phyloP scores from a whole-genome alignment of 1,139 yeast species.

The Suhomyces coccinellae region DNA sequence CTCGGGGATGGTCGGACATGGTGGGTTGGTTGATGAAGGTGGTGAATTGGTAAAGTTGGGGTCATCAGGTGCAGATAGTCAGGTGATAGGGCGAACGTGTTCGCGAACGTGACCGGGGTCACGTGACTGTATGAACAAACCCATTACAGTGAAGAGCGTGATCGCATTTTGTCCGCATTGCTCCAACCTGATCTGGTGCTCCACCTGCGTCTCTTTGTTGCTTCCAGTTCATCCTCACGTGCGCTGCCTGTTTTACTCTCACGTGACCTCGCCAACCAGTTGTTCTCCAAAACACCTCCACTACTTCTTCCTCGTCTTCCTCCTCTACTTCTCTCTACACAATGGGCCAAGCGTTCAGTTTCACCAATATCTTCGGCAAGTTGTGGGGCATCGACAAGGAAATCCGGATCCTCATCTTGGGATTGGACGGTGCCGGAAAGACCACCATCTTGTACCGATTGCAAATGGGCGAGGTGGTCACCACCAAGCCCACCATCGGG shows the following conservation, averaged over 20 bases:
- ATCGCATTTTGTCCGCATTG: no score
- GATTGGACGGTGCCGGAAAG: slow-evolving; percentile 97
- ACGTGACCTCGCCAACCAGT: slow-evolving; percentile 1
- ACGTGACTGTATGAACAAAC: no score
- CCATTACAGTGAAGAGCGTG: no score
- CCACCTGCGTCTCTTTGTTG: not conserved
- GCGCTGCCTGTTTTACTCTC: not conserved
- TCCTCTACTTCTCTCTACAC: not conserved
- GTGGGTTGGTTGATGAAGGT: not conserved
- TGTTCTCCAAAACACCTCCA: not conserved
- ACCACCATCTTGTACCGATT: slow-evolving; percentile 90
- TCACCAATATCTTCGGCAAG: slow-evolving; percentile 69
- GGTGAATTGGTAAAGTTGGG: not conserved
- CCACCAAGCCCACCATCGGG: slow-evolving; percentile 92
- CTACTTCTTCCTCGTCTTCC: not conserved
- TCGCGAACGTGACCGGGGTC: no score
- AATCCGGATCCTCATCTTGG: slow-evolving; percentile 85
- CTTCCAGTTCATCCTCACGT: not conserved
- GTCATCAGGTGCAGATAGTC: not conserved
- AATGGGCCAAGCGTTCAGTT: slow-evolving; percentile 86
- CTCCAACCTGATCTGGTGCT: no score
- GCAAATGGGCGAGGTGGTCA: slow-evolving; percentile 91
- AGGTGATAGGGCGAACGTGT: no score
- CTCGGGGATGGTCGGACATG: slow-evolving; percentile 29
- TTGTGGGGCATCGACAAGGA: slow-evolving; percentile 92